phyloP scores from a whole-genome alignment of 2,329 filamentous ascomycete genomes.

The Fusarium camptoceras region DNA sequence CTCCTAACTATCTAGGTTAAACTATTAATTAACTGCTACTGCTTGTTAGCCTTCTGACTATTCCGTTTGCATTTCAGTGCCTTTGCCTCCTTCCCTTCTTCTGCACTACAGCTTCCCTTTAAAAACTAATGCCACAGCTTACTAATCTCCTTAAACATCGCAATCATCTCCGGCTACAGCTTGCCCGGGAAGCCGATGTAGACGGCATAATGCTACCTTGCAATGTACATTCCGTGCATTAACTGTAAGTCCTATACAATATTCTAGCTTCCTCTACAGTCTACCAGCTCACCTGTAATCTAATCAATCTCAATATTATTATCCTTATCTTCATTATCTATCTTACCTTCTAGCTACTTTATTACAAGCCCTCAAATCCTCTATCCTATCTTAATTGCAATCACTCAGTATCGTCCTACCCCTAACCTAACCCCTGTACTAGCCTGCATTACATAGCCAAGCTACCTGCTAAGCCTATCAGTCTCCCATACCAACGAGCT shows the following conservation, averaged over 20 bases:
- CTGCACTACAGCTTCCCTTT: not conserved
- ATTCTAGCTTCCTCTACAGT: not conserved
- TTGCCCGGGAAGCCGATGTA: not conserved
- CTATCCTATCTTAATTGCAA: not conserved
- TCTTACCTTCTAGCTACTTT: not conserved
- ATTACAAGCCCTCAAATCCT: not conserved
- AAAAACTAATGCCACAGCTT: not conserved
- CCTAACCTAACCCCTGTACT: not conserved
- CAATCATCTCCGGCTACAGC: not conserved
- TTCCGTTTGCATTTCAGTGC: not conserved
- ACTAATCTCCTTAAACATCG: not conserved
- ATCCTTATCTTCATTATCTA: not conserved
- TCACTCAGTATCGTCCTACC: not conserved
- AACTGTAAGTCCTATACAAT: not conserved
- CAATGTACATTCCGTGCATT: not conserved
- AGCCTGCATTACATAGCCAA: not conserved
- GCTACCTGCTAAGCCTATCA: not conserved
- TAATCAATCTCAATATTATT: not conserved
- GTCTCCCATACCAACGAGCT: not conserved
- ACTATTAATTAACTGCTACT: not conserved
- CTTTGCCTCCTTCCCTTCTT: not conserved
- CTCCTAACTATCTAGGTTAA: not conserved
- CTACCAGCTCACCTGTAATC: not conserved
- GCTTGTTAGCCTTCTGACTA: not conserved
- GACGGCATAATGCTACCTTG: not conserved